Evolutionary conservation across 768 basidiomycete species (phyloP), one percentile per base, ranked within the genome.

Genomic region (Suillus decipiens): DNA sequence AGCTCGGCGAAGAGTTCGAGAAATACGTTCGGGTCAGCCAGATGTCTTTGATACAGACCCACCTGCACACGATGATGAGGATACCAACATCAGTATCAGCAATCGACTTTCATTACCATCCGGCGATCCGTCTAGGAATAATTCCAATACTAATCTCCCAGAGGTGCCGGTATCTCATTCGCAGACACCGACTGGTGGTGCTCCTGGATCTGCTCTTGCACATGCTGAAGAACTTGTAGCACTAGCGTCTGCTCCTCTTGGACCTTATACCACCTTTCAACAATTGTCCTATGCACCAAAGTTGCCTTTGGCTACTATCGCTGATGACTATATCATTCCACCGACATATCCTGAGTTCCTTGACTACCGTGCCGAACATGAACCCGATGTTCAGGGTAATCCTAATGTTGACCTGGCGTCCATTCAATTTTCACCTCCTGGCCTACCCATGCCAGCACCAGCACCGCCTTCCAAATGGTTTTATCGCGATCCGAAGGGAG

Each of bases 241-340:
- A 14, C 77, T 91, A 9, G 86, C 89, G 42, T 86, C 87, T 3
- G 82, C 89, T 9, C 87, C 89, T 61, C 86, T 88, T 75, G 90
- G 92, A 22, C 86, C 93, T 36, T 96, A 95, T 72, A 93, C 91
- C 22, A 95, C 93, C 8, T 96, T 96, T 78, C 95, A 95, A 71
- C 94, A 96, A 76, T 79, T 96, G 17, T 82, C 81, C 9, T 95
- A 93, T 70, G 85, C 95, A 3, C 94, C 94, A 11, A 88, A 84
- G 58, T 93, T 96, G 69, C 94, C 94, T n/a, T 80, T 95, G 60
- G 90, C 90, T 33, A 85, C 90, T 0, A 91, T 96, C 60, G 90
- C 93, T 34, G 92, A 95, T 70, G 92, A 95, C 47, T 96, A 92
- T 74, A 85, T 93, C 62, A 96, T 96, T 59, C 94, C 94, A 9